Conservation (phyloP, 2,329 filamentous ascomycete species). For the Grosmannia clavigera region DNA sequence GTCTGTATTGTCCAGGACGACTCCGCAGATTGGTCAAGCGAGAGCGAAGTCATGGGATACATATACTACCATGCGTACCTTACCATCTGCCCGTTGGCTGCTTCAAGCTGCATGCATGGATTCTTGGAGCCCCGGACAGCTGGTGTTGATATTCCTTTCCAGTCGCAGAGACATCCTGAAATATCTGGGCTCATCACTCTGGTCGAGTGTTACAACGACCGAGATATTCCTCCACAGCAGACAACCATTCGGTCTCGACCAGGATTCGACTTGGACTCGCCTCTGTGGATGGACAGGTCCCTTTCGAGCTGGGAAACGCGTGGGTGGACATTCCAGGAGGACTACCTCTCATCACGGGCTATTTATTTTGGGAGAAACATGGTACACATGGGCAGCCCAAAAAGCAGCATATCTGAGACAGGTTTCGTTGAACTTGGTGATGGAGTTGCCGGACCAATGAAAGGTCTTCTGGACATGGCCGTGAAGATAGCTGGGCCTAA, state of each 20-base stretch:
- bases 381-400: neutral
- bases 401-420: neutral
- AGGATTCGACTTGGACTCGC: neutral
- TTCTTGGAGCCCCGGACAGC: neutral
- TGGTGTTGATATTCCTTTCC: neutral
- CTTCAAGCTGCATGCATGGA: neutral
- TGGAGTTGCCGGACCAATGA: neutral
- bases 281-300: neutral
- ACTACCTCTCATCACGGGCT: neutral
- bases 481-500: neutral
- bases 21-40: neutral
- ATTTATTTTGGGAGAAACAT: neutral
- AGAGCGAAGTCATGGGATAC: neutral
- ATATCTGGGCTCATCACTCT: neutral
- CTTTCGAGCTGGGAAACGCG: neutral
- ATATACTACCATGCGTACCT: conserved; percentile 2
- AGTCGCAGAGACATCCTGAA: neutral
- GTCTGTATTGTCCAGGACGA: conserved; percentile 3
- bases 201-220: neutral
- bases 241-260: neutral
- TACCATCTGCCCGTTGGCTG: neutral
- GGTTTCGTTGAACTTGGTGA: neutral
- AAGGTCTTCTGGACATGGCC: neutral
- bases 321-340: conserved; percentile 4
- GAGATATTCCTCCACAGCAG: neutral